Conservation (phyloP, 2,329 filamentous ascomycete genomes). For the Aspergillus latus region DNA sequence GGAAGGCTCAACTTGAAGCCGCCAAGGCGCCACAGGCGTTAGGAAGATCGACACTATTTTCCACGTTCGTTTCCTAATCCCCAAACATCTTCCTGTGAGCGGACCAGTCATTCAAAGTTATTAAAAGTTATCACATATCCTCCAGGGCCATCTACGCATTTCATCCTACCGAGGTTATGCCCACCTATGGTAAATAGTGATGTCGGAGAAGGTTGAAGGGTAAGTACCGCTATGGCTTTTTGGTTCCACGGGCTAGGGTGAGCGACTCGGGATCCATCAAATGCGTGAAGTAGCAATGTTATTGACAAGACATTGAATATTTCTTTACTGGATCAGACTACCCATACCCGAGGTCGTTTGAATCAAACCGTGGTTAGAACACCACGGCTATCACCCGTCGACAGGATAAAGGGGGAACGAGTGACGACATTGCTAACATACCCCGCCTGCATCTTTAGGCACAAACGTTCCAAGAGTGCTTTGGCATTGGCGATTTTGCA, state of each 20-base stretch:
- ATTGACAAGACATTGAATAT: no score
- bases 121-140: not conserved
- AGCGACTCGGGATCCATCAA: not conserved
- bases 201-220: conserved; percentile 35
- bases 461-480: conserved; percentile 56
- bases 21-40: conserved; percentile 15
- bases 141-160: not conserved
- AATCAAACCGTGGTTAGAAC: no score
- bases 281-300: not conserved
- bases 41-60: conserved; percentile 3
- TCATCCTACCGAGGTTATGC: conserved; percentile 2
- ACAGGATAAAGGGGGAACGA: no score
- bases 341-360: not conserved
- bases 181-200: conserved; percentile 9
- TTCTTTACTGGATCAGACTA: not conserved
- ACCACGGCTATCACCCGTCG: no score
- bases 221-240: conserved; percentile 22
- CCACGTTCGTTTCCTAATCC: no score
- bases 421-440: conserved; percentile 25
- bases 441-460: conserved; percentile 36
- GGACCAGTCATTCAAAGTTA: not conserved
- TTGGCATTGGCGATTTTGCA: conserved; percentile 56
- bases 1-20: not conserved
- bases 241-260: conserved; percentile 8
- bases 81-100: no score